Evolutionary conservation across 73 alveolate species (phyloP).

Genomic region (Urostyla sp.): DNA sequence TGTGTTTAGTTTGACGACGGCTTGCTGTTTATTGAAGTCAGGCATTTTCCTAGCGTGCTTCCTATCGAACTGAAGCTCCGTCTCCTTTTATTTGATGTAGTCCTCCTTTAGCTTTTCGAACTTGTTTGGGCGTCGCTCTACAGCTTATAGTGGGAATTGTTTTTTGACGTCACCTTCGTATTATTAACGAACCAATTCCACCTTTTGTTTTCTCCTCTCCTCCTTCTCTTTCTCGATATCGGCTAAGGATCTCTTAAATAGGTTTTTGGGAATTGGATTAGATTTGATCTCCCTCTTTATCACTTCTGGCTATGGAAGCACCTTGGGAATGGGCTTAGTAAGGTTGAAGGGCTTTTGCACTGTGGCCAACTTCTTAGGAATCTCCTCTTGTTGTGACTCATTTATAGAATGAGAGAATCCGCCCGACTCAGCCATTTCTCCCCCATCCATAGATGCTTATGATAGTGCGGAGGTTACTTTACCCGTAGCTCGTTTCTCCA

Average conservation of each 20-base stretch:
- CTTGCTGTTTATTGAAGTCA: slow-evolving; percentile 82
- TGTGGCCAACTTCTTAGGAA: slow-evolving; percentile 84
- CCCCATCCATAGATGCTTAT: slow-evolving; percentile 40
- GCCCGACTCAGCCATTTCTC: slow-evolving; percentile 49
- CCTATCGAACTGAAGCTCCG: slow-evolving; percentile 72
- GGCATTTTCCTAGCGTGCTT: slow-evolving; percentile 76
- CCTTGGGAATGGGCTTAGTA: slow-evolving; percentile 94
- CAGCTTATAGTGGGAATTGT: slow-evolving; percentile 1
- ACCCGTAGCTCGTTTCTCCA: slow-evolving; percentile 74
- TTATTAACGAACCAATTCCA: slow-evolving; percentile 16
- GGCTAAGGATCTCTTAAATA: slow-evolving; percentile 82
- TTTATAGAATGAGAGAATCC: slow-evolving; percentile 36
- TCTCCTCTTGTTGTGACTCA: slow-evolving; percentile 63
- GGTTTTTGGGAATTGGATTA: slow-evolving; percentile 88
- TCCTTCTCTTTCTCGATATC: slow-evolving; percentile 81
- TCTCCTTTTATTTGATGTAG: slow-evolving; percentile 65
- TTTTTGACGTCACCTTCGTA: slow-evolving; percentile 45
- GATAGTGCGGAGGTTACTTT: slow-evolving; percentile 52
- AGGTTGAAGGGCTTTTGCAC: slow-evolving; percentile 92
- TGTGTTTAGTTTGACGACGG: slow-evolving; percentile 92
- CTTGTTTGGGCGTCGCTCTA: slow-evolving; percentile 74
- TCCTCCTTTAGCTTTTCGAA: slow-evolving; percentile 73
- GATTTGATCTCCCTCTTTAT: slow-evolving; percentile 77
- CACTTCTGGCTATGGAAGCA: slow-evolving; percentile 89
- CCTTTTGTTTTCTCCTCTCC: slow-evolving; percentile 71